Base-by-base conservation (phyloP, 2,329 filamentous ascomycete species). In the Blastomyces parvus region DNA sequence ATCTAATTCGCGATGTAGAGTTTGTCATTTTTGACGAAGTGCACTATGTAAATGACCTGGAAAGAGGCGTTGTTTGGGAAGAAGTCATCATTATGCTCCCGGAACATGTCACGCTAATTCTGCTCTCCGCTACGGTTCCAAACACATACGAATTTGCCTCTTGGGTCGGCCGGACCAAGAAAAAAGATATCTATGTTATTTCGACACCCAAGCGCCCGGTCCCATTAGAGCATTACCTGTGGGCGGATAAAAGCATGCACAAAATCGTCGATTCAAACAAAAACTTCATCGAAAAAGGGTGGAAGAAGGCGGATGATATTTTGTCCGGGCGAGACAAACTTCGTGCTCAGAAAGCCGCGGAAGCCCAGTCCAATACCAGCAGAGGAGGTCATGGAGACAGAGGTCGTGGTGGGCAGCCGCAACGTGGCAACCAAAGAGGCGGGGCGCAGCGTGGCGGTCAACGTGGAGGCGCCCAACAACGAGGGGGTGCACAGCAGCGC, bases 21-120 rank as follows among this genome's bases (percentile, higher is more conserved):
- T 99, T 96, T 74, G 94, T 99, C 69, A 97, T 99, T 59, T 99
- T 99, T 66, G 94, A 99, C 71, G 94, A 99, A 76, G 94, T 99
- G 1, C 94, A 99, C 77, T 99, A 99, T 73, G 93, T 99, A 67
- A 99, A 97, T 72, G 94, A 99, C 74, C 83, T 89, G 33, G 94
- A 97, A 74, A 85, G 94, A 77, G 94, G 94, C 71, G 94, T 99
- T 6, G 94, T 99, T 0, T 99, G 94, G 94, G 94, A 99, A 76
- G 94, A 99, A 76, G 94, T 99, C 70, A 99, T 99, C 72, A 99
- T 99, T 71, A 97, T 99, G 94, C 82, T 99, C 62, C 94, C 94
- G 0, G 92, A 96, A 73, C 94, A 99, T 77, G 91, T 99, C 48
- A 96, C 94, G 1, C 83, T 99, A 27, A 99, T 99, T 68, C 80